Conservation (phyloP, 495 filamentous ascomycete species). For the Hyaloscypha finlandica region DNA sequence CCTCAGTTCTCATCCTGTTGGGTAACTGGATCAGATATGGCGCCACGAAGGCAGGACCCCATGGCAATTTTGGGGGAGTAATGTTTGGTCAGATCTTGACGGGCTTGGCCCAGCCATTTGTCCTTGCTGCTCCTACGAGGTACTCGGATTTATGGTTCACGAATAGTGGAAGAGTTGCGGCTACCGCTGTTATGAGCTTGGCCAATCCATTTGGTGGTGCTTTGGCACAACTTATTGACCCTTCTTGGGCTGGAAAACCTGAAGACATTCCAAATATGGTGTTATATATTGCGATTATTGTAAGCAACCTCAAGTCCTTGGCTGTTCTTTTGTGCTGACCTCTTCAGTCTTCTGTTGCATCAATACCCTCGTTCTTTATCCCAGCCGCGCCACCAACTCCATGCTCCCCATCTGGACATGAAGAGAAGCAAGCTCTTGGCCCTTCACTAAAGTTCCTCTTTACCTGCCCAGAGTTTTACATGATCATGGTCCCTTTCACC, state of each 20-base stretch:
- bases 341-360: conserved; percentile 63
- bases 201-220: conserved; percentile 90
- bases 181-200: conserved; percentile 81
- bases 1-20: conserved; percentile 70
- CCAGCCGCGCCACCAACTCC: conserved; percentile 79
- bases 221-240: conserved; percentile 81
- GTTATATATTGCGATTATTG: conserved; percentile 83
- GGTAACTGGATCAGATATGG: conserved; percentile 96
- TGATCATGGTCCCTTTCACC: conserved; percentile 73
- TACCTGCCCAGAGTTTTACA: conserved; percentile 67
- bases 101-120: conserved; percentile 89
- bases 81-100: conserved; percentile 96
- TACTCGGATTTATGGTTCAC: conserved; percentile 97
- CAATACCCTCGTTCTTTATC: conserved; percentile 83
- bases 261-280: conserved; percentile 78
- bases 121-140: conserved; percentile 83
- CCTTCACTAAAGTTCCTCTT: conserved; percentile 51
- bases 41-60: conserved; percentile 58
- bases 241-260: conserved; percentile 64
- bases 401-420: conserved; percentile 45
- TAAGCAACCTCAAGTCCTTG: conserved; percentile 40
- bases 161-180: conserved; percentile 76
- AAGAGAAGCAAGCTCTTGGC: conserved; percentile 52
- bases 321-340: not conserved
- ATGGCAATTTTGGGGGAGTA: conserved; percentile 66